Conservation (phyloP, 805 yeast genomes). For the Cephaloascus albidus region DNA sequence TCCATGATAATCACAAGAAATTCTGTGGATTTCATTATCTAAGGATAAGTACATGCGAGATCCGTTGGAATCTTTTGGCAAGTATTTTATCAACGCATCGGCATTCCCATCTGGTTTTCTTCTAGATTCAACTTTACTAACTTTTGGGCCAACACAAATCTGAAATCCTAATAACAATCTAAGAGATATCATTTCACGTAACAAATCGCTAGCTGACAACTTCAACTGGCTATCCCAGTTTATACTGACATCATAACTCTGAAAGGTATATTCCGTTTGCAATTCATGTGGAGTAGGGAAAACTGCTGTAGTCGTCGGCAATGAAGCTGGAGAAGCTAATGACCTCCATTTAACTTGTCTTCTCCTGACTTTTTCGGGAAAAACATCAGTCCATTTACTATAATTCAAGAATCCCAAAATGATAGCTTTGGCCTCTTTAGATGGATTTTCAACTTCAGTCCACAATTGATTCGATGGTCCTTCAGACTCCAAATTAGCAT, state of each 20-base stretch:
- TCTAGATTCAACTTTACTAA: constrained; percentile 54
- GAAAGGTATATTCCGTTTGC: constrained; percentile 63
- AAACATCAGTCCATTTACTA: constrained; percentile 88
- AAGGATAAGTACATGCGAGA: constrained; percentile 66
- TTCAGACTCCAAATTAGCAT: constrained; percentile 1
- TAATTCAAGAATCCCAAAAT: constrained; percentile 48
- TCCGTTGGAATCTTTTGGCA: constrained; percentile 43
- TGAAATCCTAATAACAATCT: constrained; percentile 86
- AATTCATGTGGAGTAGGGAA: constrained; percentile 70
- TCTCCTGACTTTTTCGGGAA: constrained; percentile 61
- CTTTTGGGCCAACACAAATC: constrained; percentile 67
- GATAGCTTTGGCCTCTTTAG: constrained; percentile 50
- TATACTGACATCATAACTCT: constrained; percentile 71
- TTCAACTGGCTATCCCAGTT: constrained; percentile 48
- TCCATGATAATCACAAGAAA: constrained; percentile 64
- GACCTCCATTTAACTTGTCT: constrained; percentile 87
- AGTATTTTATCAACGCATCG: constrained; percentile 45
- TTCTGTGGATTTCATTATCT: constrained; percentile 79
- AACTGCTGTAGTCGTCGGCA: constrained; percentile 72
- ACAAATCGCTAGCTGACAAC: constrained; percentile 47
- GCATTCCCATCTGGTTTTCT: constrained; percentile 47
- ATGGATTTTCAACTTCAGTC: constrained; percentile 53
- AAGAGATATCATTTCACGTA: constrained; percentile 81
- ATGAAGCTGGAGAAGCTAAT: constrained; percentile 83
- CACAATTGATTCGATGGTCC: constrained; percentile 12